A percentile compares a stretch with the other conserved stretches of the same genome.
phyloP scores from a whole-genome alignment of 164 flowering plant species.

The Saururus chinensis region DNA sequence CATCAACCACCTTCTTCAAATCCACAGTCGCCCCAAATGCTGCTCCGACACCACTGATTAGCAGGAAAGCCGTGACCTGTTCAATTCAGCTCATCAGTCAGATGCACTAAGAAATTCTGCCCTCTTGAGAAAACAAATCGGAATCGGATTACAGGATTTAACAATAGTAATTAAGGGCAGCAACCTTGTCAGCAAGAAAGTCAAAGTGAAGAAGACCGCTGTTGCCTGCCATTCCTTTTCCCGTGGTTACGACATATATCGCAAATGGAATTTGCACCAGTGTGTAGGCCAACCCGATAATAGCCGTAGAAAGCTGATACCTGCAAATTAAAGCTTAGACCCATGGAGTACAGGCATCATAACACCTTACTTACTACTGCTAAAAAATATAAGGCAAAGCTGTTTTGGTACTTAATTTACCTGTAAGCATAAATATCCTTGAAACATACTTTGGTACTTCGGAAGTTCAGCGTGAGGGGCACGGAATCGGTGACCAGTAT shows the following conservation, averaged over 20 bases:
- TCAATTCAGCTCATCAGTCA: neutral
- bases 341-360: neutral
- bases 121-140: neutral
- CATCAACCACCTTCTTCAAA: neutral
- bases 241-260: slow-evolving; percentile 2
- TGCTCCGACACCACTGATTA: neutral
- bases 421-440: slow-evolving; percentile 1
- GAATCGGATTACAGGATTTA: neutral
- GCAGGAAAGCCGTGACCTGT: neutral
- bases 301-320: slow-evolving; percentile 2
- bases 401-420: neutral
- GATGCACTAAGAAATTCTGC: too few relatives aligned
- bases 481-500: neutral
- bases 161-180: neutral
- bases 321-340: slow-evolving; percentile 1
- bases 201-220: slow-evolving; percentile 2
- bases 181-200: slow-evolving; percentile 9
- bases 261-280: slow-evolving; percentile 7
- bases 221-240: slow-evolving; percentile 1
- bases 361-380: neutral
- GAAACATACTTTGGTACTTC: neutral
- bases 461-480: neutral
- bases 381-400: neutral
- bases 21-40: neutral
- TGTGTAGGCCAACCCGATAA: slow-evolving; percentile 6